Evolutionary conservation across 768 basidiomycete genomes (phyloP), one percentile per base, ranked within the genome.

Genomic region (Exidia glandulosa): DNA sequence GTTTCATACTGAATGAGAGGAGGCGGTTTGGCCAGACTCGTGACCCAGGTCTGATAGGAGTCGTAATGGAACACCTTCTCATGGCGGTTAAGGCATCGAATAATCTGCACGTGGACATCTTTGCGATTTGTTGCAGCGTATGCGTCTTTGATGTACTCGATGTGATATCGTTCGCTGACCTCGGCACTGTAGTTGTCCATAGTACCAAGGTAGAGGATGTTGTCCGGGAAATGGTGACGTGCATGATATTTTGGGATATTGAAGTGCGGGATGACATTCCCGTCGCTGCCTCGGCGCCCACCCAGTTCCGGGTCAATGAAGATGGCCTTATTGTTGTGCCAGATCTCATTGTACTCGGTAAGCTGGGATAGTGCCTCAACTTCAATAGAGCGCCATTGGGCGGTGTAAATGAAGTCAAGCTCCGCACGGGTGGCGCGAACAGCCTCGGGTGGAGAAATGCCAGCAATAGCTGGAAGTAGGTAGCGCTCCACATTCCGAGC

Each of bases 211-310:
- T 58, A 48, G 30, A 63, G 50, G 63, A 78, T 77, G 6, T 59
- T 31, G 2, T 58, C 10, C 1, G 61, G 10, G 61, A 75, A 78
- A 60, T 79, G 79, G 2, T 30, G 37, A 1, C 70, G 62, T 19
- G 63, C 69, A 59, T 78, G 77, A 2, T 79, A 60, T 60, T 79
- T 79, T 0, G 76, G 76, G n/a, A 79, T 66, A 48, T 77, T 75
- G 64, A 76, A 77, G 36, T 64, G 60, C 12, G 27, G 13, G 25
- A 61, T 61, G 9, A 57, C 25, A 7, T 36, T 16, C 16, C 59
- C 45, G 12, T 56, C 70, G 6, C 14, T 68, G 56, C 37, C 59
- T 30, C 33, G 9, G 0, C 71, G 69, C n/a, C 73, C 68, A 1
- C 70, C 71, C 47, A 9, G 36, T 19, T 36, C 41, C 2, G 74